These are phyloP conservation scores for Ophiostoma fasciatum DNA, from an alignment of 2,329 filamentous ascomycete genomes.

Conservation along the genomic window DNA sequence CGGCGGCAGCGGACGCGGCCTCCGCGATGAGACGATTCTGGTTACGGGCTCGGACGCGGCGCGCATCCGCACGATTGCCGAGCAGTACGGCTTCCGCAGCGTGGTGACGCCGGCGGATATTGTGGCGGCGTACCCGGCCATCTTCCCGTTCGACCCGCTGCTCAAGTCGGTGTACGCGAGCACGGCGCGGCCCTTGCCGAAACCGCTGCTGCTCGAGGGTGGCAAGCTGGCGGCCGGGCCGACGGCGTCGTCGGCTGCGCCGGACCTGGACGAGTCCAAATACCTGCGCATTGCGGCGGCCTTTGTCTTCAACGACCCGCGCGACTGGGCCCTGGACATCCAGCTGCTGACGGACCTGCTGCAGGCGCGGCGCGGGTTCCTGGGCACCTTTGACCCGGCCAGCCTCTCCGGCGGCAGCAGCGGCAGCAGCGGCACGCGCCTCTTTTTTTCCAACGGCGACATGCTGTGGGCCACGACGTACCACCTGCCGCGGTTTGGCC, in stretches of 20 bases:
- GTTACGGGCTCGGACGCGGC: slow-evolving; percentile 57
- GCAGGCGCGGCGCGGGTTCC: slow-evolving; percentile 59
- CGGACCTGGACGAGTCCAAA: slow-evolving; percentile 33
- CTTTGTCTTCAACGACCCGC: slow-evolving; percentile 88
- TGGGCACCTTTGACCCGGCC: slow-evolving; percentile 58
- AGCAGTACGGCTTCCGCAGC: slow-evolving; percentile 62
- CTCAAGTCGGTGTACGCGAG: slow-evolving; percentile 45
- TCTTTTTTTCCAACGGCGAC: slow-evolving; percentile 87
- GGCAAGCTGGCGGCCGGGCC: slow-evolving; percentile 16
- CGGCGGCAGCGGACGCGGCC: slow-evolving; percentile 24
- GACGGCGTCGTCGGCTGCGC: background rate
- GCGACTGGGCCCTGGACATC: slow-evolving; percentile 87
- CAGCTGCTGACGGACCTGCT: slow-evolving; percentile 75
- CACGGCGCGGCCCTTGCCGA: slow-evolving; percentile 43
- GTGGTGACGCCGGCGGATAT: slow-evolving; percentile 83
- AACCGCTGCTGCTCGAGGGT: slow-evolving; percentile 25
- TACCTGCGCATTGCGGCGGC: slow-evolving; percentile 58
- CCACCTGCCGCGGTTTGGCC: slow-evolving; percentile 73
- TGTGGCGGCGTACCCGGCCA: slow-evolving; percentile 51
- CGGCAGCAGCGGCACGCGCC: slow-evolving; percentile 59
- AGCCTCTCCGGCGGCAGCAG: slow-evolving; percentile 32
- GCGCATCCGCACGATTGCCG: slow-evolving; percentile 57
- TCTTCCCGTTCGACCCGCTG: slow-evolving; percentile 72
- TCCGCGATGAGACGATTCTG: slow-evolving; percentile 49
- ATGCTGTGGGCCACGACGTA: slow-evolving; percentile 79